Conservation (phyloP, 352 stramenopile species). For the Globisporangium nunn region DNA sequence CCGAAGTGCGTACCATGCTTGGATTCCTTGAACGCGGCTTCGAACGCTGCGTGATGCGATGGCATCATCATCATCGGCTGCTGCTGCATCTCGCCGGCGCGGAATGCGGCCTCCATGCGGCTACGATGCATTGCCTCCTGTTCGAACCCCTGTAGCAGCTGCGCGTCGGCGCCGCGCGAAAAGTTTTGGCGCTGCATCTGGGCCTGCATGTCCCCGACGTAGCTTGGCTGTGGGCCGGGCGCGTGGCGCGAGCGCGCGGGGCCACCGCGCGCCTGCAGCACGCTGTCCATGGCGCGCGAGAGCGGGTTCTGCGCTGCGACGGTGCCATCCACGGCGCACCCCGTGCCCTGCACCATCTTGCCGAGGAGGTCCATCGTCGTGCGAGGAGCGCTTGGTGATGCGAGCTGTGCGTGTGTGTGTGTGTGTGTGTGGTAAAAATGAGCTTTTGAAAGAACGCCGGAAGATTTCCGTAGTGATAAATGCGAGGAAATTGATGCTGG, state of each 20-base stretch:
- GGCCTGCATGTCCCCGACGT: constrained; percentile 44
- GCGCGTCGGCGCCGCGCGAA: constrained; percentile 33
- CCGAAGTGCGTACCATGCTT: constrained; percentile 15
- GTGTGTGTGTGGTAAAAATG: neutral
- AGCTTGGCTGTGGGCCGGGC: constrained; percentile 24
- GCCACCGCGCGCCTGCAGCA: constrained; percentile 51
- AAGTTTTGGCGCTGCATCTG: constrained; percentile 73
- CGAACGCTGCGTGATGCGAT: constrained; percentile 52
- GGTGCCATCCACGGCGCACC: constrained; percentile 75
- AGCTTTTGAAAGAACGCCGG: neutral
- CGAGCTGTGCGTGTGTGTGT: neutral
- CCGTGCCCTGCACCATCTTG: constrained; percentile 79
- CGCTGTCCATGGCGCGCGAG: constrained; percentile 66
- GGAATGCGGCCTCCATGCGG: constrained; percentile 65
- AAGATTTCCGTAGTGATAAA: neutral
- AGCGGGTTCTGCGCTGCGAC: constrained; percentile 82
- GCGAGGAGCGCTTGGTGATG: neutral
- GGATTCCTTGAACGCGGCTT: constrained; percentile 48
- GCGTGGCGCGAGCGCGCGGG: constrained; percentile 12
- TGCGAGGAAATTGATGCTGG: neutral
- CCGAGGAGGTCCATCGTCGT: constrained; percentile 67
- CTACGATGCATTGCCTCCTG: constrained; percentile 54
- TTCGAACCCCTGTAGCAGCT: constrained; percentile 57
- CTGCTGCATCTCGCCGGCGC: constrained; percentile 24
- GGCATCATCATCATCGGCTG: constrained; percentile 27